Evolutionary conservation across 495 filamentous ascomycete species (phyloP).

Genomic region (Cetradonia linearis): DNA sequence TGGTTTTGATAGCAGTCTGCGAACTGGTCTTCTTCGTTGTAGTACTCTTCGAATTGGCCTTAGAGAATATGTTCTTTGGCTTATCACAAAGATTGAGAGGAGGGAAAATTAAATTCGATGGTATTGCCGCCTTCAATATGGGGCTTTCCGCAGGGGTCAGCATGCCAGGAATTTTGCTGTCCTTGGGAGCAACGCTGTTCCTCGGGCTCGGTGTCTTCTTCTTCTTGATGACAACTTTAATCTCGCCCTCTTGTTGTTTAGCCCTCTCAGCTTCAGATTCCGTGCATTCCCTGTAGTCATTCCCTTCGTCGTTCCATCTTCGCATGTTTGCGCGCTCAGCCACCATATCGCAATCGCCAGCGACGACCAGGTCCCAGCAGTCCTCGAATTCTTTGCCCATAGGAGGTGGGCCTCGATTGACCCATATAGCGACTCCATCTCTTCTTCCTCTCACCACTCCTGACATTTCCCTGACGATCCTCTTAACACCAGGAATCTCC

Average conservation of each 20-base stretch:
- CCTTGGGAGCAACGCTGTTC: background rate
- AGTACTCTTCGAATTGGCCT: constrained; percentile 20
- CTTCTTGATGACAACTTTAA: constrained; percentile 37
- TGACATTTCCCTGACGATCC: constrained; percentile 87
- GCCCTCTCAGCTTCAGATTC: constrained; percentile 34
- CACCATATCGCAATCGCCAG: constrained; percentile 79
- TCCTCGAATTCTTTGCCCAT: constrained; percentile 75
- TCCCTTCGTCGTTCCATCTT: constrained; percentile 57
- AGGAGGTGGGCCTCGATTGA: constrained; percentile 79
- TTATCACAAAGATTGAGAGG: constrained; percentile 23
- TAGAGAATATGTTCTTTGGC: constrained; percentile 17
- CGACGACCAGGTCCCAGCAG: constrained; percentile 84
- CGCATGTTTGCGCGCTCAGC: constrained; percentile 64
- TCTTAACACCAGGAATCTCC: constrained; percentile 84
- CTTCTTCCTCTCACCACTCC: constrained; percentile 62
- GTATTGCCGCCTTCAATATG: constrained; percentile 40
- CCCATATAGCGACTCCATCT: constrained; percentile 89
- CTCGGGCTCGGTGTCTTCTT: constrained; percentile 23
- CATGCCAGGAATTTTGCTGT: constrained; percentile 38
- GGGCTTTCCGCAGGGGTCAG: constrained; percentile 56
- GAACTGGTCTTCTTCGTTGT: constrained; percentile 22
- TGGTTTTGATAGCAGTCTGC: constrained; percentile 13
- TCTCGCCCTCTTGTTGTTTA: constrained; percentile 26
- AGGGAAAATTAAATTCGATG: constrained; percentile 22
- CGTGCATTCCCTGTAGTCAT: constrained; percentile 37